Base-by-base conservation (phyloP, 2,329 filamentous ascomycete species). In the Tolypocladium capitatum region DNA sequence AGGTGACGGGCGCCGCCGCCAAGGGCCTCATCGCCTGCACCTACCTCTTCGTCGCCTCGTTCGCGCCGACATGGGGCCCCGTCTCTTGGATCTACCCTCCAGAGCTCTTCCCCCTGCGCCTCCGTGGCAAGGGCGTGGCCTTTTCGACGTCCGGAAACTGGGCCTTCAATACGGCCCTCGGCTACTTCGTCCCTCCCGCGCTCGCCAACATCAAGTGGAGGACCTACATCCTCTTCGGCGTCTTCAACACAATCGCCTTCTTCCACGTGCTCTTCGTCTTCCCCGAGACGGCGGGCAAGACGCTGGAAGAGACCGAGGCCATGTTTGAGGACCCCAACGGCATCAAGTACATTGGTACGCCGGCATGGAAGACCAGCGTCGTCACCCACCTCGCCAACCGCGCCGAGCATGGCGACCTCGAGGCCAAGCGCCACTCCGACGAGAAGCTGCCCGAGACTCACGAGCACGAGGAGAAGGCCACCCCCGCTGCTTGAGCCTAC, bases 11-110 rank as follows among this genome's bases (percentile, higher is more conserved):
- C 10, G 50, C 67, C 1, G 68, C 76, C 13, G 75, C 80, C 20
- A 72, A 82, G 56, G 74, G 74, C 2, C 76, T 84, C 47, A 84
- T 85, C 48, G 79, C 80, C 2, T 80, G 74, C 53, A 83, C 80
- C 0, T 86, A 84, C 52, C 74, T 78, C 33, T 79, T 82, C 47
- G 77, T 82, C 18, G 77, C 76, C 0, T 67, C 63, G 0, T 69
- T 60, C 14, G 66, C 66, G 5, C 65, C 68, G 0, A 72, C 70
- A 14, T 71, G 68, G 69, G 71, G 70, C n/a, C 73, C 72, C 1
- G 67, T 71, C 4, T 70, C 68, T 45, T 73, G 68, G 67, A 71
- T 71, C 43, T 84, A 84, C 54, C 75, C 76, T 0, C 75, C 78
- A 16, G 81, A 84, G 60, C 61, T 72, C 24, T 70, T 68, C 56